These are phyloP conservation scores for Phyllosticta citriasiana DNA, from an alignment of 2,329 filamentous ascomycete species.

Conservation along the genomic window DNA sequence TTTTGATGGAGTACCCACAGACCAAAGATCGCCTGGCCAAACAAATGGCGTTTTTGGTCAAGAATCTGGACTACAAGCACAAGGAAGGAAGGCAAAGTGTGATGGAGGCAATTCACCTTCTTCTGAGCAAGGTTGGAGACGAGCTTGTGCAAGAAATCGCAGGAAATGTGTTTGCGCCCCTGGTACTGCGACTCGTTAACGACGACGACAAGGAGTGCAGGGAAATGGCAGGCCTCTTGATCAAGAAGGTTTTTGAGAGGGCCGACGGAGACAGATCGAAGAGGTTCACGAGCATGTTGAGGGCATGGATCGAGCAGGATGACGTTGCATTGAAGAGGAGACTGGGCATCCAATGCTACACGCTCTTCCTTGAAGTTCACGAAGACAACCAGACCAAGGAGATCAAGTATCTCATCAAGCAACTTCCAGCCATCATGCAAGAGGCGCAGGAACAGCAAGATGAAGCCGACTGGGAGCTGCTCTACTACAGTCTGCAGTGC, in stretches of 20 bases:
- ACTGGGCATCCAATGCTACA: slow-evolving; percentile 70
- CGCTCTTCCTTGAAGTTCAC: slow-evolving; percentile 67
- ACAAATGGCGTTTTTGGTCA: slow-evolving; percentile 78
- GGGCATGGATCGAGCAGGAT: slow-evolving; percentile 65
- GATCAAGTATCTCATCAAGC: slow-evolving; percentile 46
- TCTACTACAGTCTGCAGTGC: slow-evolving; percentile 63
- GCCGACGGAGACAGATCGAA: slow-evolving; percentile 63
- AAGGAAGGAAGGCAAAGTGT: slow-evolving; percentile 83
- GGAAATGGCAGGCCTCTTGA: slow-evolving; percentile 65
- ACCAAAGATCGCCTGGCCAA: slow-evolving; percentile 81
- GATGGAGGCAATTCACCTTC: slow-evolving; percentile 78
- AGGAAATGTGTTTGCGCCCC: slow-evolving; percentile 70
- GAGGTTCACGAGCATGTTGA: slow-evolving; percentile 61
- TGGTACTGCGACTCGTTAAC: slow-evolving; percentile 78
- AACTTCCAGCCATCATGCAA: slow-evolving; percentile 42
- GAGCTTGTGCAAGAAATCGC: slow-evolving; percentile 76
- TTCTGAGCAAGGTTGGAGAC: slow-evolving; percentile 77
- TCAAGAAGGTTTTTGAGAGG: slow-evolving; percentile 71
- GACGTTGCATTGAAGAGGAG: slow-evolving; percentile 61
- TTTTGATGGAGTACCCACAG: slow-evolving; percentile 89
- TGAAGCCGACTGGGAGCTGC: slow-evolving; percentile 57
- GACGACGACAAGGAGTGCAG: slow-evolving; percentile 82
- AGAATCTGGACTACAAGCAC: slow-evolving; percentile 84
- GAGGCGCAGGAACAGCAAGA: slow-evolving; percentile 42
- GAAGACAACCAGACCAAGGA: slow-evolving; percentile 55